Evolutionary conservation across 495 filamentous ascomycete species (phyloP), one percentile per base, ranked within the genome.

Genomic region (Bathelium albidoporum): DNA sequence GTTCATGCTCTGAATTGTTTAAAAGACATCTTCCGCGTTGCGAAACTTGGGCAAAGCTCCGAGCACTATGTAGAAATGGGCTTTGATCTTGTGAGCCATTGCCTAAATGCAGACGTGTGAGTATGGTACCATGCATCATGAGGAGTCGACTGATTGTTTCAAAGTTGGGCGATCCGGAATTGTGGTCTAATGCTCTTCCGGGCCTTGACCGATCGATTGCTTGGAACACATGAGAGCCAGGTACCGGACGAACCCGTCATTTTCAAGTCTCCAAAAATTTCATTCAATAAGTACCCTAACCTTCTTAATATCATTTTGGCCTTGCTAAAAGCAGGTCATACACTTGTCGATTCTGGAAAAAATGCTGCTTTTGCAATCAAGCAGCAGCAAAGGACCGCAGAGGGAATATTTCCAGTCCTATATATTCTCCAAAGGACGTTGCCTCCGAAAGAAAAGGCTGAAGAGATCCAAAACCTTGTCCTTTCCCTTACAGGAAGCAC

Each of bases 1-100:
- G 94, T 97, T 1, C 94, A 98, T 70, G 90, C 93, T 0, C 79
- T 96, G 66, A 98, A 98, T 66, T 95, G 87, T 65, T 74, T 97
- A 52, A 90, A 92, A 70, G 89, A 91, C 61, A 85, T 94, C 5
- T 94, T 96, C 71, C 89, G 83, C 36, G 90, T 87, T 68, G 87
- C 88, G 4, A 82, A 83, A 24, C 78, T 96, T 14, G 85, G 84
- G 11, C 73, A 75, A 24, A 69, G 73, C 41, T 85, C 87, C 0
- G 89, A 92, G 64, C 74, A 72, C 1, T 85, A 89, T 65, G 80
- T 97, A 29, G 86, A 88, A 60, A 72, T 81, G n/a, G 82, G 82
- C 11, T 76, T 97, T 20, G 82, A 85, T 41, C 78, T 96, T 41
- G 91, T 90, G 9, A 87, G 88, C 14, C 78, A 80, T 34, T 87